phyloP scores from a whole-genome alignment of 2,329 filamentous ascomycete species.

The Verticillium nonalfalfae region DNA sequence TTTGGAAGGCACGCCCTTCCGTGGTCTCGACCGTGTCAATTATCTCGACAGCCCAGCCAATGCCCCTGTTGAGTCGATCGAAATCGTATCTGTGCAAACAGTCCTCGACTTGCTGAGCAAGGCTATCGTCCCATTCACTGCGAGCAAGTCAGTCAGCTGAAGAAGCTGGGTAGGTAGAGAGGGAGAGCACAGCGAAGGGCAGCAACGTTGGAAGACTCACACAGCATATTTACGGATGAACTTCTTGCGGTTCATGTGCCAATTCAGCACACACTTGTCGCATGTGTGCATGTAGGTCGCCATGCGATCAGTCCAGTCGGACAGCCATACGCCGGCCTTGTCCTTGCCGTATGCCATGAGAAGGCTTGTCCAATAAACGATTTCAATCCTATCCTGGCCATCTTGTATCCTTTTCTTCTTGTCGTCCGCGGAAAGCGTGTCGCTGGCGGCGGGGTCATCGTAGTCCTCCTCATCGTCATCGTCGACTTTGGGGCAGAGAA shows the following conservation, averaged over 20 bases:
- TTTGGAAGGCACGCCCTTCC: constrained; percentile 38
- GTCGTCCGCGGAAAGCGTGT: constrained; percentile 30
- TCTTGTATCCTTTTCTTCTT: constrained; percentile 49
- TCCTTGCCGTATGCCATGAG: constrained; percentile 62
- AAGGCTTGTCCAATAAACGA: constrained; percentile 61
- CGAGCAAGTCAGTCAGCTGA: neutral
- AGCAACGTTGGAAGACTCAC: constrained; percentile 29
- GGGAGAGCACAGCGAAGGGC: neutral
- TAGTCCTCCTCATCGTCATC: constrained; percentile 62
- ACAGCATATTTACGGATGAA: constrained; percentile 58
- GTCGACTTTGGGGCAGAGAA: constrained; percentile 60
- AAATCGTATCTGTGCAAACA: constrained; percentile 56
- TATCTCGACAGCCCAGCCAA: constrained; percentile 48
- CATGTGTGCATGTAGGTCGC: constrained; percentile 56
- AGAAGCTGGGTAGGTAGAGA: neutral
- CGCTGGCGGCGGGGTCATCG: constrained; percentile 40
- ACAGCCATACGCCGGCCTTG: constrained; percentile 51
- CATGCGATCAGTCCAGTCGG: constrained; percentile 51
- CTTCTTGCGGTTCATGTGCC: constrained; percentile 62
- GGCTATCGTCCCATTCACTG: constrained; percentile 42
- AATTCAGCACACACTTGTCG: constrained; percentile 65
- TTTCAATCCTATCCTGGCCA: constrained; percentile 48
- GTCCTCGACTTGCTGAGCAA: constrained; percentile 43
- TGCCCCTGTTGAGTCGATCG: constrained; percentile 51
- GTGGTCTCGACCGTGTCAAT: constrained; percentile 43